These are phyloP conservation scores for Claviceps africana DNA, from an alignment of 2,329 filamentous ascomycete genomes.

Conservation along the genomic window DNA sequence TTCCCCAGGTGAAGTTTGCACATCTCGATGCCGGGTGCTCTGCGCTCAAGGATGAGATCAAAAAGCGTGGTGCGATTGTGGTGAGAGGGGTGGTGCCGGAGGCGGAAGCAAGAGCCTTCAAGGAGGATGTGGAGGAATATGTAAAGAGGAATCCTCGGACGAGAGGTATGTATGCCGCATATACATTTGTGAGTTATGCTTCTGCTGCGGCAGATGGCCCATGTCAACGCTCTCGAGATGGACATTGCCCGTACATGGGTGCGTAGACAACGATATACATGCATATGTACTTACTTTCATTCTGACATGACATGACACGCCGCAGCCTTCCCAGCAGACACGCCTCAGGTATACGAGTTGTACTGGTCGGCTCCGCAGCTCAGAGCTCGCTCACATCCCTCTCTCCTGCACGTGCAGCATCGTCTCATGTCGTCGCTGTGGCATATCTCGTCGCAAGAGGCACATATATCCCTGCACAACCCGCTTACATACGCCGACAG, in stretches of 20 bases:
- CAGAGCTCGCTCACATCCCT: conserved; percentile 51
- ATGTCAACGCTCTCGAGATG: too few relatives aligned
- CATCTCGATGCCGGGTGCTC: conserved; percentile 26
- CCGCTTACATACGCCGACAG: conserved; percentile 58
- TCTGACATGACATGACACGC: not conserved
- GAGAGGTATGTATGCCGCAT: conserved; percentile 28
- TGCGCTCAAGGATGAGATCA: conserved; percentile 32
- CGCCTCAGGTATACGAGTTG: conserved; percentile 59
- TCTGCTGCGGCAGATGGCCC: too few relatives aligned
- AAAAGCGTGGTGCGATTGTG: conserved; percentile 48
- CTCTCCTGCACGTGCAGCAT: conserved; percentile 45
- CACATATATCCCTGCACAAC: conserved; percentile 34
- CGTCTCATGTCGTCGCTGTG: conserved; percentile 49
- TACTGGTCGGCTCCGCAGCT: conserved; percentile 62
- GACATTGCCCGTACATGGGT: too few relatives aligned
- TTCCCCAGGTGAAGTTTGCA: conserved; percentile 38
- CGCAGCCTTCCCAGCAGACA: conserved; percentile 48
- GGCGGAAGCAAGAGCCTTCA: conserved; percentile 48
- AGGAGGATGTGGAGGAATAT: conserved; percentile 51
- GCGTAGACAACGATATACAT: too few relatives aligned
- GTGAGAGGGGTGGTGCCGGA: conserved; percentile 52
- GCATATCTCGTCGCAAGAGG: conserved; percentile 32
- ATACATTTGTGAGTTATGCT: too few relatives aligned
- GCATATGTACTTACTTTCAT: too few relatives aligned
- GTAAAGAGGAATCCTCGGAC: conserved; percentile 48